phyloP scores from a whole-genome alignment of 2,329 filamentous ascomycete genomes.

The Neofusicoccum umdonicola region DNA sequence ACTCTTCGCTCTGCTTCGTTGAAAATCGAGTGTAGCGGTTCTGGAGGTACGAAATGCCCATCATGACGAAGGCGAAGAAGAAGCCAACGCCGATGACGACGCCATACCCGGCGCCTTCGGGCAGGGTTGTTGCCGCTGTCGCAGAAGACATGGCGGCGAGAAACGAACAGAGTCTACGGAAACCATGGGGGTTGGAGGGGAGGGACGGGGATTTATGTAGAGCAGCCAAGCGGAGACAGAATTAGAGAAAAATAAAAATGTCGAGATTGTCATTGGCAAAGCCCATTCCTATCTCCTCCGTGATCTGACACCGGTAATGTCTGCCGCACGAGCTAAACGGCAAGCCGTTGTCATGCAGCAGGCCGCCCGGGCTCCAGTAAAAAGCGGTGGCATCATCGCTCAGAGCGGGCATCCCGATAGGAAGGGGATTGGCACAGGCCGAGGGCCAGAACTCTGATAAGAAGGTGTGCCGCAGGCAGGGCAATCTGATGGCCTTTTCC shows the following conservation, averaged over 20 bases:
- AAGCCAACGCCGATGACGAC: conserved; percentile 33
- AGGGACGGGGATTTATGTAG: not conserved
- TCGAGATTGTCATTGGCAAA: too few species aligned
- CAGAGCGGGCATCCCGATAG: not conserved
- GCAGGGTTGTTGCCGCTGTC: not conserved
- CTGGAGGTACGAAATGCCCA: conserved; percentile 40
- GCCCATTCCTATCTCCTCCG: not conserved
- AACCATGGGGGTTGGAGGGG: not conserved
- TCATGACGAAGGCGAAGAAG: conserved; percentile 35
- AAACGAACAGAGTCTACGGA: not conserved
- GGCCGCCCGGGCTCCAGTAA: not conserved
- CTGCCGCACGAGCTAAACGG: not conserved
- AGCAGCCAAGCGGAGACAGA: not conserved
- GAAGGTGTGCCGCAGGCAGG: not conserved
- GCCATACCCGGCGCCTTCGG: conserved; percentile 27
- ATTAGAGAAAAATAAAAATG: not conserved
- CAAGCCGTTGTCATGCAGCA: not conserved
- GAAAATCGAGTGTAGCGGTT: conserved; percentile 24
- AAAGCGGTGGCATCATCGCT: not conserved
- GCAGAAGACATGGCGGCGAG: not conserved
- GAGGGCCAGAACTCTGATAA: conserved; percentile 9
- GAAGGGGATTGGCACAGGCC: not conserved
- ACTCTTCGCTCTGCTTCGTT: conserved; percentile 55
- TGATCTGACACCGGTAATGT: not conserved
- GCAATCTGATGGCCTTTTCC: not conserved